A percentile compares a stretch with the other conserved stretches of the same genome.
Conservation (phyloP, 2,329 filamentous ascomycete species). For the Mycocentrospora acerina region DNA sequence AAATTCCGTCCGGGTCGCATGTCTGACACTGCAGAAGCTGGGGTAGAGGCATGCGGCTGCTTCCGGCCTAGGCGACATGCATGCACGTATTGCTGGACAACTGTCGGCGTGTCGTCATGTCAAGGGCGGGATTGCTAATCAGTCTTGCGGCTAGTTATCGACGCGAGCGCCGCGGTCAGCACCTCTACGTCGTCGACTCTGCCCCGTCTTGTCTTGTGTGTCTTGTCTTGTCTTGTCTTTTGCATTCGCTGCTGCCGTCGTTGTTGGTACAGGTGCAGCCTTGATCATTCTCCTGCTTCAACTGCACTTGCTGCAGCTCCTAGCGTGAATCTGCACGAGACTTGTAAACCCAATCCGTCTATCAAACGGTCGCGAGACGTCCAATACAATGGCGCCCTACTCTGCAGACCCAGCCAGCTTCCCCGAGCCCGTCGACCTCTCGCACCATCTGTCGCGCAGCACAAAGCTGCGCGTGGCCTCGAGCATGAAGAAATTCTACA, state of each 20-base stretch:
- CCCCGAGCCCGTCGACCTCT: conserved; percentile 68
- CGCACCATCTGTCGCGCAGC: conserved; percentile 73
- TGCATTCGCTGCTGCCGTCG: too few relatives aligned
- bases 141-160: background rate
- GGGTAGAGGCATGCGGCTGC: conserved; percentile 3
- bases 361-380: background rate
- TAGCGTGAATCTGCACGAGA: too few relatives aligned
- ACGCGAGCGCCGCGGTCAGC: conserved; percentile 8
- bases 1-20: too few relatives aligned
- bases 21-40: too few relatives aligned
- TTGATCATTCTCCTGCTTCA: too few relatives aligned
- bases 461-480: conserved; percentile 67
- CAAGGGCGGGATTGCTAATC: background rate
- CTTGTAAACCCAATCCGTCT: too few relatives aligned
- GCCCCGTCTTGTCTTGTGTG: too few relatives aligned
- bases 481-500: conserved; percentile 79
- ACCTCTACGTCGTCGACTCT: too few relatives aligned
- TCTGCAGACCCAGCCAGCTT: conserved; percentile 31
- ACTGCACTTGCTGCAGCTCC: too few relatives aligned
- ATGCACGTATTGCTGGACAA: conserved; percentile 8
- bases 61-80: conserved; percentile 10
- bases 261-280: too few relatives aligned
- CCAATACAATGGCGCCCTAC: conserved; percentile 23
- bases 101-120: conserved; percentile 19
- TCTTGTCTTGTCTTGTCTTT: too few relatives aligned